phyloP scores from a whole-genome alignment of 129 eudicot species.

The Erigeron canadensis region DNA sequence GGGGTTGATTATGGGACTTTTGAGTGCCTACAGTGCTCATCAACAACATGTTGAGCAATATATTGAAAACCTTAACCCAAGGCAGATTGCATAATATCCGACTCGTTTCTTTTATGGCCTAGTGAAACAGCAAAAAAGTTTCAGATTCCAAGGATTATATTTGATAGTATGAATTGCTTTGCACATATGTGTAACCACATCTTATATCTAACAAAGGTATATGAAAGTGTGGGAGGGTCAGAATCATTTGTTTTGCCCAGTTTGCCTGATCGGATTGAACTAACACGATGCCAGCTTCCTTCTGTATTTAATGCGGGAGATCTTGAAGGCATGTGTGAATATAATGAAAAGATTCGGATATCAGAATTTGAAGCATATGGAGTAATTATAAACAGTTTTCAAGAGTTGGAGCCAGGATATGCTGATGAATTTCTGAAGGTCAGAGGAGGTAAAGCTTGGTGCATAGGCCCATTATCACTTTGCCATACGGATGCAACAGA shows the following conservation, averaged over 20 bases:
- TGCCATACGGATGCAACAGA: too few relatives aligned
- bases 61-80: constrained; percentile 44
- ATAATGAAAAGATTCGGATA: constrained; percentile 22
- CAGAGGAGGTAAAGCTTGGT: too few relatives aligned
- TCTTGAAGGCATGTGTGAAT: constrained; percentile 65
- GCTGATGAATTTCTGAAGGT: too few relatives aligned
- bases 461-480: too few relatives aligned
- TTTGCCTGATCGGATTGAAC: constrained; percentile 53
- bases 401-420: too few relatives aligned
- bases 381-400: too few relatives aligned
- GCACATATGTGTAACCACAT: constrained; percentile 46
- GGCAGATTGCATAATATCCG: constrained; percentile 45
- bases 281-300: constrained; percentile 47
- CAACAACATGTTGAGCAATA: constrained; percentile 33
- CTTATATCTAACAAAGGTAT: constrained; percentile 23
- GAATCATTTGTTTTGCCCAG: constrained; percentile 49
- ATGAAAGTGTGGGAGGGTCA: constrained; percentile 31
- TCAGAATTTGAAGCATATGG: too few relatives aligned
- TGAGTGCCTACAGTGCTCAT: constrained; percentile 24
- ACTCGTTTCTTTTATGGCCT: constrained; percentile 41
- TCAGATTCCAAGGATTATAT: constrained; percentile 55
- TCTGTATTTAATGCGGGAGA: constrained; percentile 31
- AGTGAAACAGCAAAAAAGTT: constrained; percentile 45
- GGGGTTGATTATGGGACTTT: constrained; percentile 11
- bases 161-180: constrained; percentile 62